Base-by-base conservation (phyloP, 2,329 filamentous ascomycete species). In the Venturia asperata region DNA sequence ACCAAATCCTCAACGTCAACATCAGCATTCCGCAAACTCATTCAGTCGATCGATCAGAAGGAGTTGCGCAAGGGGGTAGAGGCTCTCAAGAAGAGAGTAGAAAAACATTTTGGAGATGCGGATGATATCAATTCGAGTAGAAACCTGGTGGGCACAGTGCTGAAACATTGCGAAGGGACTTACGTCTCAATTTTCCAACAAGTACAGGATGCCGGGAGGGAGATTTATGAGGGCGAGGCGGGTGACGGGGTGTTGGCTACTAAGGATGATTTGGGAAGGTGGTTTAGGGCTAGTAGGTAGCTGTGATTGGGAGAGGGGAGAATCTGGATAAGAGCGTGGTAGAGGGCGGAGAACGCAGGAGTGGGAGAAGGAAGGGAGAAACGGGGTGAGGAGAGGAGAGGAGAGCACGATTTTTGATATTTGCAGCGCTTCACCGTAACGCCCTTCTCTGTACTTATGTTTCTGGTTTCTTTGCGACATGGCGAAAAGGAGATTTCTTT, bases 21-120 rank as follows among this genome's bases (percentile, higher is more conserved):
- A 73, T 81, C 82, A 5, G 86, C 89, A 4, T 95, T 94, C 74
- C 93, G 92, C 81, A 97, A 96, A 78, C 79, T 96, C 4, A 81
- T 97, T 42, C 83, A 88, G 65, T 83, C 84, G 56, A 90, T 94
- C 75, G 93, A 97, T 75, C 81, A 82, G 24, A 92, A 90, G 74
- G 92, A 97, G 76, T 84, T 97, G 55, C 85, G 89, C 68, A 92
- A 92, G 73, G 92, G 93, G n/a, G 88, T 96, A 70, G 91, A 96
- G 71, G 85, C 90, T 64, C 81, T 97, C 69, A 88, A 88, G 72
- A 96, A 96, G 79, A 85, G 93, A 62, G 90, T 97, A 0, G 93
- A 97, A 77, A 99, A 97, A 79, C 93, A 97, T 76, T 97, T 97
- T 80, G 91, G 91, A 55, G 91, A 96, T 70, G 89, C 87, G 5